These are phyloP conservation scores for Lecanicillium sp. DNA, from an alignment of 2,329 filamentous ascomycete species.

Conservation along the genomic window DNA sequence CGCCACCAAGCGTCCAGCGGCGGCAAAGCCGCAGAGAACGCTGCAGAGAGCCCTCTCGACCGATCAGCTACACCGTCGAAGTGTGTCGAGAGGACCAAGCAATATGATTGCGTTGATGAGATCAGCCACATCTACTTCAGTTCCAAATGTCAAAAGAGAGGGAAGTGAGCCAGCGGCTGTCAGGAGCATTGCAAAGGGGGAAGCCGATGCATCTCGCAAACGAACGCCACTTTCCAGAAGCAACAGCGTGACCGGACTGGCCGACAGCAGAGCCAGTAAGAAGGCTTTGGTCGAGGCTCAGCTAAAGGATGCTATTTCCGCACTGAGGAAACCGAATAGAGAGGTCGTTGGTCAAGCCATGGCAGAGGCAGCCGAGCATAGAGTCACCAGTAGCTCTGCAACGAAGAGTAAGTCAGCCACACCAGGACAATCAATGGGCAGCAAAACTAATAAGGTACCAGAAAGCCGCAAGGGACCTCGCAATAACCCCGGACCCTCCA, in stretches of 20 bases:
- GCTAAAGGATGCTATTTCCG: slow-evolving; percentile 64
- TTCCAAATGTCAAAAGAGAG: slow-evolving; percentile 61
- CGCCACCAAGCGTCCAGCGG: slow-evolving; percentile 38
- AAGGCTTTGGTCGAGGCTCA: slow-evolving; percentile 63
- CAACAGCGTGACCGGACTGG: slow-evolving; percentile 41
- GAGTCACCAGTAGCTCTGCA: slow-evolving; percentile 38
- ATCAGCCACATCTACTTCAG: slow-evolving; percentile 55
- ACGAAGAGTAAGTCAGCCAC: slow-evolving; percentile 37
- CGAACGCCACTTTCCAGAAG: slow-evolving; percentile 27
- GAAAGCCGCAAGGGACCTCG: slow-evolving; percentile 46
- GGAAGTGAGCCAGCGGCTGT: slow-evolving; percentile 50
- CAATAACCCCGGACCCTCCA: slow-evolving; percentile 23
- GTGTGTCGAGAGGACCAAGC: slow-evolving; percentile 48
- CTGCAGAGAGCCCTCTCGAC: slow-evolving; percentile 57
- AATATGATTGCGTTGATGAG: slow-evolving; percentile 57
- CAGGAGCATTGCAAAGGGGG: slow-evolving; percentile 39
- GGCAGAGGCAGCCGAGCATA: slow-evolving; percentile 59
- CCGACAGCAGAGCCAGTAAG: slow-evolving; percentile 53
- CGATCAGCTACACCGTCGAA: slow-evolving; percentile 46
- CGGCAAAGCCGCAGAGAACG: slow-evolving; percentile 37
- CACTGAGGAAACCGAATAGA: slow-evolving; percentile 69
- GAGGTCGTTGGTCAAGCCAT: slow-evolving; percentile 59
- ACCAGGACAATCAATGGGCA: not conserved
- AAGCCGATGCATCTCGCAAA: slow-evolving; percentile 27
- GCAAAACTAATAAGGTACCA: slow-evolving; percentile 23